Conservation (phyloP, 1,284 basidiomycete species). For the Neolentinus lepideus region DNA sequence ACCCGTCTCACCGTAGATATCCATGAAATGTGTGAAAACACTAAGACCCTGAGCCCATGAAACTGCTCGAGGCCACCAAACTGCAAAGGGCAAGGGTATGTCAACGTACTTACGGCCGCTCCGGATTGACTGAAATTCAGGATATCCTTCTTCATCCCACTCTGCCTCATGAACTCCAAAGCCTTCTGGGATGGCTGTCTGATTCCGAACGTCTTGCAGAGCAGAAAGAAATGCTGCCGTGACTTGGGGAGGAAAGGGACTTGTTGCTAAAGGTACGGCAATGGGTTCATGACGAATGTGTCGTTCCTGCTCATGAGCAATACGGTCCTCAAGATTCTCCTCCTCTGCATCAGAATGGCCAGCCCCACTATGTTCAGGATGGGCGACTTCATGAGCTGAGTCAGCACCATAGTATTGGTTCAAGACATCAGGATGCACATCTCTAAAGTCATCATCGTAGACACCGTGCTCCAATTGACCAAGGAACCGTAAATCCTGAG, state of each 20-base stretch:
- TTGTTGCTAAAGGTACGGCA: conserved; percentile 8
- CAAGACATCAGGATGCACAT: conserved; percentile 8
- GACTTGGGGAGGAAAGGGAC: conserved; percentile 11
- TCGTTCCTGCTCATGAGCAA: neutral
- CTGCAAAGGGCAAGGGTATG: conserved; percentile 11
- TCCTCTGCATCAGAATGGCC: conserved; percentile 10
- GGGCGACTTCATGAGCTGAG: neutral
- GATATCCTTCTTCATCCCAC: conserved; percentile 15
- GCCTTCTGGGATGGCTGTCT: conserved; percentile 11
- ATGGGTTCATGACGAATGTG: conserved; percentile 17
- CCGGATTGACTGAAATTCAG: conserved; percentile 12
- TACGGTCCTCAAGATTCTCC: neutral
- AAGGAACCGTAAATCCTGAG: conserved; percentile 23
- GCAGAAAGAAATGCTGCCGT: conserved; percentile 5
- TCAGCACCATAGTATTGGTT: conserved; percentile 10
- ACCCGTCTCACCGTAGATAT: neutral
- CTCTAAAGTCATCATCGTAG: conserved; percentile 7
- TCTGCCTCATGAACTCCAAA: conserved; percentile 17
- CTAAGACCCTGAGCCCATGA: conserved; percentile 12
- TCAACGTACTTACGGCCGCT: conserved; percentile 8
- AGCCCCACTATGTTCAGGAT: conserved; percentile 2
- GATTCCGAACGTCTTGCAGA: neutral
- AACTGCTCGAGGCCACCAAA: conserved; percentile 16
- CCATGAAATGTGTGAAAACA: neutral
- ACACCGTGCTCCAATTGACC: conserved; percentile 13